These are phyloP conservation scores for Lanzia echinophila DNA, from an alignment of 2,329 filamentous ascomycete species.

Conservation along the genomic window DNA sequence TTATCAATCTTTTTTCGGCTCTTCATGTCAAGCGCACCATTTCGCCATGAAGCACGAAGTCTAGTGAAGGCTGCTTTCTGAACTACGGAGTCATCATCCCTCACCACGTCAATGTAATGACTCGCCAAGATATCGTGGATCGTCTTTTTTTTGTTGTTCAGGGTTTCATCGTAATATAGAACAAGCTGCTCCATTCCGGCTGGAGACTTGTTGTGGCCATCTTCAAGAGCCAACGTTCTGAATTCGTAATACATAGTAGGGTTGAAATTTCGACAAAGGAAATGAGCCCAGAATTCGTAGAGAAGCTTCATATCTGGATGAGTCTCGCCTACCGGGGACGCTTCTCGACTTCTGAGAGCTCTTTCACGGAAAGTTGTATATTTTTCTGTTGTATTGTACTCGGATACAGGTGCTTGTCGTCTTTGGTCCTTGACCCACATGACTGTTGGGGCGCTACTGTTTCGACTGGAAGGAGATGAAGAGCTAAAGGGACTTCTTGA, in stretches of 20 bases:
- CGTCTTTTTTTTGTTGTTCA: constrained; percentile 41
- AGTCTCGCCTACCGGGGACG: constrained; percentile 31
- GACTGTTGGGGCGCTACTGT: constrained; percentile 28
- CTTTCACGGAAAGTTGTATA: constrained; percentile 34
- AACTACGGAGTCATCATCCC: constrained; percentile 36
- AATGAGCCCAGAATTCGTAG: constrained; percentile 71
- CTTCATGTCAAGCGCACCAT: constrained; percentile 46
- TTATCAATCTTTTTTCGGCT: constrained; percentile 50
- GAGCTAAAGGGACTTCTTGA: constrained; percentile 23
- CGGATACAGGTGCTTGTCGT: constrained; percentile 29
- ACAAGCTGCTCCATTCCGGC: constrained; percentile 57
- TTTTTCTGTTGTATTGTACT: constrained; percentile 30
- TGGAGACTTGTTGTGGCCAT: constrained; percentile 46
- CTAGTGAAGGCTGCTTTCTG: constrained; percentile 43
- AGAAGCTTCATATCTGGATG: constrained; percentile 57
- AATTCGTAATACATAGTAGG: constrained; percentile 70
- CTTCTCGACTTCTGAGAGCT: constrained; percentile 35
- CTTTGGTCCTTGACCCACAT: constrained; percentile 34
- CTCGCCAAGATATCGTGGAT: constrained; percentile 47
- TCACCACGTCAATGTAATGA: constrained; percentile 50
- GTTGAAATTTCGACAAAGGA: constrained; percentile 68
- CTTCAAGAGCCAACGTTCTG: constrained; percentile 57
- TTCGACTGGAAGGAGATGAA: constrained; percentile 14
- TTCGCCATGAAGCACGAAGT: constrained; percentile 45
- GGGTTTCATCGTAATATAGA: constrained; percentile 55